Evolutionary conservation across 2,329 filamentous ascomycete species (phyloP), one percentile per base, ranked within the genome.

Genomic region (Diplodia mutila): DNA sequence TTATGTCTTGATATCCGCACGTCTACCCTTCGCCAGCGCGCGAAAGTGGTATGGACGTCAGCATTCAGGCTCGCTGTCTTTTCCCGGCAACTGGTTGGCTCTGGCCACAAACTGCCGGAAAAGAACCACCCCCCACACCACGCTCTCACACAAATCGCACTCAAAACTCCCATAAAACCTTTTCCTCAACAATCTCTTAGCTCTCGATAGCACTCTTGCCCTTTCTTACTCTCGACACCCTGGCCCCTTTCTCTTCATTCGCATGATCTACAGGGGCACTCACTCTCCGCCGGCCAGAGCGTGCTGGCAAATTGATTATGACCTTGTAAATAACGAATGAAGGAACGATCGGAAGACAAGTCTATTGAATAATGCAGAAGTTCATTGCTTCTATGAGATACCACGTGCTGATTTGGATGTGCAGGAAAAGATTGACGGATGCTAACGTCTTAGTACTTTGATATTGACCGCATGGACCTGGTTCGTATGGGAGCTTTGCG

Each of bases 1-100:
- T 78, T 48, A 80, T 76, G 78, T 72, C 74, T 78, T 77, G 76
- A 78, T 75, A 77, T 74, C 74, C 74, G 75, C 73, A 73, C 72
- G 66, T 67, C 57, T 67, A 48, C 48, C 65, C 54, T 72, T 72
- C 70, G 69, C 72, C 72, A 74, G 71, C 69, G 61, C 54, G 57
- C 66, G 68, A 68, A 49, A 69, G 49, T 29, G 70, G 69, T 68
- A 72, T 72, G 73, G 71, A 70, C 69, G 65, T 67, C 69, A 68
- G 69, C 68, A 57, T 67, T 70, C 61, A 67, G 69, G 68, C 67
- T 70, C 61, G 65, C 69, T 72, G 71, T 71, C 72, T 71, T 76
- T 74, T 70, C 53, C 57, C 52, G 52, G 59, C 27, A 52, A 46
- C 16, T 42, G 42, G 42, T 49, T 55, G 51, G 53, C 42, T 34